Percentiles rank a stretch among this genome's conserved stretches.
Conservation (phyloP, 2,329 filamentous ascomycete genomes). For the Verticillium klebahnii region DNA sequence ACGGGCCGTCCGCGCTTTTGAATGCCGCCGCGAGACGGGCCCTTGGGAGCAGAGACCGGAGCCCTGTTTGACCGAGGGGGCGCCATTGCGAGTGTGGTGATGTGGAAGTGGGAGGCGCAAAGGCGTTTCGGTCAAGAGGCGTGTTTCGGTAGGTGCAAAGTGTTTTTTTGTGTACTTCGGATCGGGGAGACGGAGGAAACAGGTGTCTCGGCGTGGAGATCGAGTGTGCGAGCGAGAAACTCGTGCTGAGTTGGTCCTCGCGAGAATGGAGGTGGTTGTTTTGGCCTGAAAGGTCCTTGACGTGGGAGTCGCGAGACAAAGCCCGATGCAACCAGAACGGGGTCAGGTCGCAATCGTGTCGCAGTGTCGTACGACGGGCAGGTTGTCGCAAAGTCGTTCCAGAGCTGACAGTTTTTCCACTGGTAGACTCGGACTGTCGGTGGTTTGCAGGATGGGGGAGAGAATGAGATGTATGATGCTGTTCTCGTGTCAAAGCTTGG, state of each 20-base stretch:
- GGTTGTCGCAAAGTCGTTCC: neutral
- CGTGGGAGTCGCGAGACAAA: neutral
- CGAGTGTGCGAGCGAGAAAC: neutral
- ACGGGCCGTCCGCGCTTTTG: slow-evolving; percentile 35
- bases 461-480: neutral
- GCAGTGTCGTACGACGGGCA: neutral
- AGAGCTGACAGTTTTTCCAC: neutral
- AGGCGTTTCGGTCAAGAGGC: slow-evolving; percentile 11
- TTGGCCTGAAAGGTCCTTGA: neutral
- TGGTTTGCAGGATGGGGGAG: neutral
- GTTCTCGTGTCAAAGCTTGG: neutral
- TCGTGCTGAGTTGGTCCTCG: neutral
- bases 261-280: neutral
- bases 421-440: neutral
- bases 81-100: slow-evolving; percentile 17
- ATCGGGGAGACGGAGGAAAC: too few species aligned
- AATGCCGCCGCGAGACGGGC: slow-evolving; percentile 39
- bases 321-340: neutral
- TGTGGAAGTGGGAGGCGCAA: slow-evolving; percentile 7
- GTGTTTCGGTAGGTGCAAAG: neutral
- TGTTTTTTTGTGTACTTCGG: neutral
- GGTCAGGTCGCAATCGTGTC: neutral
- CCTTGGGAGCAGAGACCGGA: slow-evolving; percentile 9
- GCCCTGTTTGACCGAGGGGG: slow-evolving; percentile 15
- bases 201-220: neutral